phyloP scores from a whole-genome alignment of 1,139 yeast genomes.

The Pichia sp. region DNA sequence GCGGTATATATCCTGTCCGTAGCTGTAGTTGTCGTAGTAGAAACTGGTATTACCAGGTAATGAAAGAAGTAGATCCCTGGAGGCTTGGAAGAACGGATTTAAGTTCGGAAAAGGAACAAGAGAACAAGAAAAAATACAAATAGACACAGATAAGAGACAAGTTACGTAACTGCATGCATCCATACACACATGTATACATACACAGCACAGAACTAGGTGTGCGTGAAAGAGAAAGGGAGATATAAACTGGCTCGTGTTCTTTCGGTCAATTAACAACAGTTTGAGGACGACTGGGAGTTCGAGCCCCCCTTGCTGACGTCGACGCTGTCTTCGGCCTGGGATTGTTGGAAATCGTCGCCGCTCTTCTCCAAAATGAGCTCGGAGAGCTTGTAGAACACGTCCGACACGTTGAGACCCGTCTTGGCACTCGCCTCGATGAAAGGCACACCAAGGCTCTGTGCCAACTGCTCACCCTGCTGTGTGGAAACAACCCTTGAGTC shows the following conservation, averaged over 20 bases:
- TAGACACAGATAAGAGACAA: background rate
- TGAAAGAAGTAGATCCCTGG: no score
- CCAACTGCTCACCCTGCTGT: conserved; percentile 87
- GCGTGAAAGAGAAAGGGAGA: background rate
- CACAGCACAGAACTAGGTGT: background rate
- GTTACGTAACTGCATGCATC: background rate
- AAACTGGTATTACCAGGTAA: no score
- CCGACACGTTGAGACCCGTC: conserved; percentile 86
- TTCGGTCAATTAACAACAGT: conserved; percentile 25
- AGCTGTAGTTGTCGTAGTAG: background rate
- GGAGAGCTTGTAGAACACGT: conserved; percentile 88
- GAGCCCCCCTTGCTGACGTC: conserved; percentile 40
- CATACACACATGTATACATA: background rate
- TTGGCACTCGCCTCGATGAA: conserved; percentile 96
- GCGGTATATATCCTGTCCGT: background rate
- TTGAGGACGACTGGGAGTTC: conserved; percentile 17
- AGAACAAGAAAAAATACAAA: background rate
- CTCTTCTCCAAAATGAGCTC: conserved; percentile 78
- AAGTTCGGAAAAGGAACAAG: background rate
- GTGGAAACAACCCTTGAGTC: conserved; percentile 70
- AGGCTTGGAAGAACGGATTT: background rate
- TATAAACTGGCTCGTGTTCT: background rate
- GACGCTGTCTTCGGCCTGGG: conserved; percentile 30
- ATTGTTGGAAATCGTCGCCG: conserved; percentile 37
- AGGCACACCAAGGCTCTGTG: conserved; percentile 83